These are phyloP conservation scores for Tilletia indica DNA, from an alignment of 1,284 basidiomycete species.

Conservation along the genomic window DNA sequence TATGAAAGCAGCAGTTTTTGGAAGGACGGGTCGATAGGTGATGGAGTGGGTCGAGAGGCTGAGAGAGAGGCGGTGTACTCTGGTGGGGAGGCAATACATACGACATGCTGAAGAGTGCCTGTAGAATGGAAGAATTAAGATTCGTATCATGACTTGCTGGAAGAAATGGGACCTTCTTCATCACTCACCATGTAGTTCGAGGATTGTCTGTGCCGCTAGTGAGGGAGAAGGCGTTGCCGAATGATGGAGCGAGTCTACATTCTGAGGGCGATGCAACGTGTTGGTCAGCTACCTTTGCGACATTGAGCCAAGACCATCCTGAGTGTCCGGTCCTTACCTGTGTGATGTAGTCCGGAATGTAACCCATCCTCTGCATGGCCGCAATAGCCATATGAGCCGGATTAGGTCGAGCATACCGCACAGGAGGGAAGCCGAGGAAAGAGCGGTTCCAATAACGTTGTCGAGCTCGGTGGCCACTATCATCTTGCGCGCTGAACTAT, in stretches of 20 bases:
- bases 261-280: constrained; percentile 24
- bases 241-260: constrained; percentile 55
- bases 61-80: constrained; percentile 2
- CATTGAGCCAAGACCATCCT: no score
- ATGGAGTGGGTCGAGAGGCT: background rate
- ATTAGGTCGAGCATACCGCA: constrained; percentile 50
- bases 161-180: no score
- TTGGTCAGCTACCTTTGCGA: no score
- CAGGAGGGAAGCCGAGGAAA: constrained; percentile 51
- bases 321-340: constrained; percentile 19
- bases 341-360: constrained; percentile 48
- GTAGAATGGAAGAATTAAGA: background rate
- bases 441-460: constrained; percentile 54
- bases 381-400: constrained; percentile 49
- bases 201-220: constrained; percentile 38
- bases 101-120: constrained; percentile 28
- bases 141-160: no score
- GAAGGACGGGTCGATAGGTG: background rate
- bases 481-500: constrained; percentile 35
- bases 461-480: constrained; percentile 34
- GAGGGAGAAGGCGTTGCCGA: constrained; percentile 40
- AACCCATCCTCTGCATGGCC: constrained; percentile 45
- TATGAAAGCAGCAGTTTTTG: background rate
- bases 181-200: constrained; percentile 52
- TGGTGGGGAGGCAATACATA: constrained; percentile 29